Percentiles rank a stretch among this genome's conserved stretches.
phyloP scores from a whole-genome alignment of 1,139 yeast genomes.

The Debaryomyces coudertii region DNA sequence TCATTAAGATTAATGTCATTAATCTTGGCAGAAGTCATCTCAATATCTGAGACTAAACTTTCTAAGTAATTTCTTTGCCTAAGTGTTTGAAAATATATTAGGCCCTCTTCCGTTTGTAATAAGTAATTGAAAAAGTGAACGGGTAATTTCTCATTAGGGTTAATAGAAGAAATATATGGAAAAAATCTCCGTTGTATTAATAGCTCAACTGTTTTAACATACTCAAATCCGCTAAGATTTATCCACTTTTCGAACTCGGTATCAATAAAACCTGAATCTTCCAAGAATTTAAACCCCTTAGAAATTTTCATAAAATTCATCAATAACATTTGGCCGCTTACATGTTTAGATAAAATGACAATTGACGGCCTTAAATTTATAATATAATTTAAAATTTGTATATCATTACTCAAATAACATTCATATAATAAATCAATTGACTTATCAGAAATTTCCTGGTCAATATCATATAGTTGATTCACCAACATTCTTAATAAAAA shows the following conservation, averaged over 20 bases:
- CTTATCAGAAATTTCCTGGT: conserved; percentile 55
- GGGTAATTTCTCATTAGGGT: conserved; percentile 39
- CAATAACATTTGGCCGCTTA: conserved; percentile 33
- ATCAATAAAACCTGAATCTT: conserved; percentile 37
- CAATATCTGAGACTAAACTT: conserved; percentile 27
- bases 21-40: conserved; percentile 16
- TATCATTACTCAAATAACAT: conserved; percentile 17
- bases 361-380: conserved; percentile 38
- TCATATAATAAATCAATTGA: conserved; percentile 52
- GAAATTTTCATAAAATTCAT: conserved; percentile 34
- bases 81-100: conserved; percentile 38
- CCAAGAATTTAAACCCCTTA: conserved; percentile 41
- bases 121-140: conserved; percentile 79
- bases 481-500: conserved; percentile 56
- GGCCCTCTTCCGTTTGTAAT: conserved; percentile 81
- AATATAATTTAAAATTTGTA: conserved; percentile 27
- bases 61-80: conserved; percentile 32
- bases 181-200: conserved; percentile 26
- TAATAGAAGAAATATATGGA: conserved; percentile 26
- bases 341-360: conserved; percentile 25
- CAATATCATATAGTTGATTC: conserved; percentile 71
- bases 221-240: conserved; percentile 24
- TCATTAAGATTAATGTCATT: conserved; percentile 7
- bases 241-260: conserved; percentile 36
- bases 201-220: conserved; percentile 28